phyloP scores from a whole-genome alignment of 495 filamentous ascomycete species.

The Penicillium roqueforti region DNA sequence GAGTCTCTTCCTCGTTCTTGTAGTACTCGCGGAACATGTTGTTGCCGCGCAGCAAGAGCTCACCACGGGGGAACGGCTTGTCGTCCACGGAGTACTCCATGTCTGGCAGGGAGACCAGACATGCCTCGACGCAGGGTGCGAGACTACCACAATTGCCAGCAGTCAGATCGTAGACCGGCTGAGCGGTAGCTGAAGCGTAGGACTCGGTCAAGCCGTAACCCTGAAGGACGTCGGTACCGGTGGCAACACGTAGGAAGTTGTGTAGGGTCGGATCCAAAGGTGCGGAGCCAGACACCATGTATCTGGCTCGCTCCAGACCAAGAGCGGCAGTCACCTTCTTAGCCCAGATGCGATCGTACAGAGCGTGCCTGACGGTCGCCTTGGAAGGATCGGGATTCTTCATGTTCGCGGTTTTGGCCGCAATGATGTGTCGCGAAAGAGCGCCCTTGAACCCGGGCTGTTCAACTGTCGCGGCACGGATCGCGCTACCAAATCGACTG shows the following conservation, averaged over 20 bases:
- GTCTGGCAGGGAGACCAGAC: conserved; percentile 83
- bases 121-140: conserved; percentile 63
- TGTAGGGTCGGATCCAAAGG: conserved; percentile 86
- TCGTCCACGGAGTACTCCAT: conserved; percentile 92
- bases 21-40: conserved; percentile 81
- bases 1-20: conserved; percentile 81
- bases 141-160: conserved; percentile 79
- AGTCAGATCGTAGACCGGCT: conserved; percentile 64
- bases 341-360: conserved; percentile 94
- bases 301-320: conserved; percentile 67
- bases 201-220: conserved; percentile 95
- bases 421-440: conserved; percentile 73
- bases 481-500: conserved; percentile 81
- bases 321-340: conserved; percentile 78
- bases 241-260: conserved; percentile 78
- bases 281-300: conserved; percentile 85
- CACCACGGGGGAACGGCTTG: conserved; percentile 88
- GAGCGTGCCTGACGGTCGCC: conserved; percentile 72
- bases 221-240: conserved; percentile 76
- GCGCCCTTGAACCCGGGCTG: conserved; percentile 77
- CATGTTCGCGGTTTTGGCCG: conserved; percentile 74
- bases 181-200: conserved; percentile 73
- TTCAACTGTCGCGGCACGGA: conserved; percentile 73
- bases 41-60: conserved; percentile 77
- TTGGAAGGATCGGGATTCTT: conserved; percentile 61